Conservation (phyloP, 1,284 basidiomycete species). For the Ceratobasidium sp. region DNA sequence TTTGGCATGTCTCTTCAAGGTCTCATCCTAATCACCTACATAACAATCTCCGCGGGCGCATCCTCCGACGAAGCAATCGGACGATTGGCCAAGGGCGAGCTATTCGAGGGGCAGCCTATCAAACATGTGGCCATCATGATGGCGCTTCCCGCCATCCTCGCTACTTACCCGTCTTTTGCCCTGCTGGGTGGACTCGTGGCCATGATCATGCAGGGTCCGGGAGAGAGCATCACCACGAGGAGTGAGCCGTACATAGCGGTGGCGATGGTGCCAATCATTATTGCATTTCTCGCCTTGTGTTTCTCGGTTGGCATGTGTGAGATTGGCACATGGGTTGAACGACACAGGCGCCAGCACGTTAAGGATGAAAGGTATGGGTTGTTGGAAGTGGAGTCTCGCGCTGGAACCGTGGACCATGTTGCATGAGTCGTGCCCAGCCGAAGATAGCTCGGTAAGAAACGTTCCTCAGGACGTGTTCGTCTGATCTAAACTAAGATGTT, state of each 20-base stretch:
- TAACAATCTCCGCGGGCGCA: slow-evolving; percentile 28
- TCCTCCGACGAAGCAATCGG: slow-evolving; percentile 29
- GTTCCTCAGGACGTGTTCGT: slow-evolving; percentile 64
- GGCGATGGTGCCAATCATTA: slow-evolving; percentile 6
- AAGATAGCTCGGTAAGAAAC: slow-evolving; percentile 66
- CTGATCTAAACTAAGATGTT: slow-evolving; percentile 9
- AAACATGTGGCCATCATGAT: slow-evolving; percentile 7
- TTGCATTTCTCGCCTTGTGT: not conserved
- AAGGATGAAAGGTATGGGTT: too few species aligned
- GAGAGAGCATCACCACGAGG: slow-evolving; percentile 1
- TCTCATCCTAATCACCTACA: slow-evolving; percentile 26
- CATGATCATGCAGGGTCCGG: slow-evolving; percentile 14
- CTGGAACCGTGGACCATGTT: too few species aligned
- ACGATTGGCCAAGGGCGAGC: slow-evolving; percentile 10
- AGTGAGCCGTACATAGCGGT: slow-evolving; percentile 11
- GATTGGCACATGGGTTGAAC: slow-evolving; percentile 19
- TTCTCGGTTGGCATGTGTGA: slow-evolving; percentile 18
- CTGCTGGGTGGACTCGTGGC: slow-evolving; percentile 8
- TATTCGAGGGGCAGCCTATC: slow-evolving; percentile 6
- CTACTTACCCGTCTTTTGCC: slow-evolving; percentile 19
- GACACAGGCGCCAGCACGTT: not conserved
- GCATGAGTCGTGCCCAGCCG: not conserved
- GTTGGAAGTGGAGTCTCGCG: too few species aligned
- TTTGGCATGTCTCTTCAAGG: slow-evolving; percentile 33
- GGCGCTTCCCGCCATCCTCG: slow-evolving; percentile 15